Evolutionary conservation across 192 early-diverging fungal species (phyloP).

Genomic region (Spizellomyces punctatus): DNA sequence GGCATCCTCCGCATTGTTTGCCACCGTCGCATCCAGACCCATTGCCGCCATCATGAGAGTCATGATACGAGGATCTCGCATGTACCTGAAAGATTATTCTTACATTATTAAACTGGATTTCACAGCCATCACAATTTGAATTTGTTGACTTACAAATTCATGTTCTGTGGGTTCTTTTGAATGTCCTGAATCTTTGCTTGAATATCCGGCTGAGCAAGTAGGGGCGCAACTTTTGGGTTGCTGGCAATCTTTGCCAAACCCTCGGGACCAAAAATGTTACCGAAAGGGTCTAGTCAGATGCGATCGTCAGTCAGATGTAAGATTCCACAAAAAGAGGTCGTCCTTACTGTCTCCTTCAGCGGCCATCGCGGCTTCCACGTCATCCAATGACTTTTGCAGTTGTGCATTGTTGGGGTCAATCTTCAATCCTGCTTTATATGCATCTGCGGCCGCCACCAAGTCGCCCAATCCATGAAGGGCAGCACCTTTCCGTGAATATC

Average conservation of each 20-base stretch:
- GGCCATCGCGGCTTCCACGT: slow-evolving; percentile 67
- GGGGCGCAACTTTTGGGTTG: slow-evolving; percentile 77
- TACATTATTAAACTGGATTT: not conserved
- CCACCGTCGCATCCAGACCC: slow-evolving; percentile 66
- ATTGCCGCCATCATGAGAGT: slow-evolving; percentile 72
- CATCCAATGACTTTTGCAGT: slow-evolving; percentile 75
- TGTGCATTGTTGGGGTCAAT: slow-evolving; percentile 77
- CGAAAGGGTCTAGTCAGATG: slow-evolving; percentile 36
- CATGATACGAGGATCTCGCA: slow-evolving; percentile 85
- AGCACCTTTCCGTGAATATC: slow-evolving; percentile 88
- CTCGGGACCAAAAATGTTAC: slow-evolving; percentile 77
- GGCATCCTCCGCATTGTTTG: slow-evolving; percentile 44
- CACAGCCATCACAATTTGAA: not conserved
- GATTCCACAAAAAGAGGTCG: slow-evolving; percentile 31
- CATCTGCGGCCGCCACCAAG: slow-evolving; percentile 72
- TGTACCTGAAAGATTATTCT: slow-evolving; percentile 40
- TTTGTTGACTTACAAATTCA: slow-evolving; percentile 44
- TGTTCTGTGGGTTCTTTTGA: slow-evolving; percentile 70
- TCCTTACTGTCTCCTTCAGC: slow-evolving; percentile 42
- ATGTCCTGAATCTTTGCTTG: slow-evolving; percentile 73
- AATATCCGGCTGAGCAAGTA: slow-evolving; percentile 77
- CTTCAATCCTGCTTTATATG: slow-evolving; percentile 77
- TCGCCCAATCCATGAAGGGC: slow-evolving; percentile 77
- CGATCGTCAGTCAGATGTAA: slow-evolving; percentile 15
- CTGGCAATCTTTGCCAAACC: slow-evolving; percentile 75